Base-by-base conservation (phyloP, 257 asterid species). In the Echites panduratus region DNA sequence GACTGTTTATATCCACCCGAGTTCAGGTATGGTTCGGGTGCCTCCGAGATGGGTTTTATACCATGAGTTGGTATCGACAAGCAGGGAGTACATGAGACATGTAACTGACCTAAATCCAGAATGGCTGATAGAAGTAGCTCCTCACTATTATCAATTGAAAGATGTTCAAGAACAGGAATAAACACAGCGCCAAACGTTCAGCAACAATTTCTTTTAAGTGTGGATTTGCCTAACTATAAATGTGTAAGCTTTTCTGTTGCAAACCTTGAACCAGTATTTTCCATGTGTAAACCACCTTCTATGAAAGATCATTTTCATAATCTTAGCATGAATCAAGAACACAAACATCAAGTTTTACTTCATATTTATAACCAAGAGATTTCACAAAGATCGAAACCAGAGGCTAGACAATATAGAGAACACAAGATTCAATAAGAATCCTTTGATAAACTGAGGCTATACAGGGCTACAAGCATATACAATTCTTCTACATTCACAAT, bases 1-100 rank as follows among this genome's bases (percentile, higher is more conserved):
- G 79, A 93, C 93, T 11, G 97, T 89, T 73, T 87, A 93, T 76
- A 85, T 90, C 62, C 97, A 93, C 79, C 98, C 96, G 2, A 89
- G 96, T 83, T 93, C 98, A 54, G 95, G 96, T 77, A 85, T 88
- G 79, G 83, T 96, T 45, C 90, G 86, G 93, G 93, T 76, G 62
- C 89, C 81, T 68, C 96, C 96, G 10, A 85, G 93, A 79, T 90
- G 93, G 96, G 89, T 85, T 48, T 72, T 90, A 58, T 86, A 89
- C 79, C 91, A 87, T 73, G 97, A 89, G 77, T 77, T 90, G 71
- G 93, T 89, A 13, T 77, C 87, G 79, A 90, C 96, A 9, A 81
- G 87, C 3, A 89, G 89, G 80, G 92, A 90, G 81, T 89, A 90
- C 79, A 89, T 90, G 96, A 87, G 94, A 43, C 81, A 87, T 83